Base-by-base conservation (phyloP, 306 rosid genomes). In the Dicorynia guianensis region DNA sequence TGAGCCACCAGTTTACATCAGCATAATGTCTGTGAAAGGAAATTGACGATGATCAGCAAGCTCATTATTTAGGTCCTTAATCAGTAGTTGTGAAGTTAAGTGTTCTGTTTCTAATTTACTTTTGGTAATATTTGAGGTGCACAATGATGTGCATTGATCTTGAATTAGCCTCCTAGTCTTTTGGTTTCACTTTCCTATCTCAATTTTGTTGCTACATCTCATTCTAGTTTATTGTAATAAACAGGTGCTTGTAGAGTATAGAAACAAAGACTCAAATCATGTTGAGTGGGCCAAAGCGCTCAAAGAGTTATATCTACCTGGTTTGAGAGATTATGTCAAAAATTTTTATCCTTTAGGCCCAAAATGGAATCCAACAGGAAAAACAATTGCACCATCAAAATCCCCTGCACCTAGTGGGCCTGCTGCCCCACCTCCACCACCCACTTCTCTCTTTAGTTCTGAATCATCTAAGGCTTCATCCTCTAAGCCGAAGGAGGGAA, bases 251-350 rank as follows among this genome's bases (percentile, higher is more conserved):
- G 97, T 96, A 13, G 93, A 87, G 83, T 90, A 90, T 79, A 85
- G 84, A 88, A 90, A 78, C 86, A 92, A 96, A 85, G 98, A 96
- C 82, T 88, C 93, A 66, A 86, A 89, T 86, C 99, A 96, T 78
- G 90, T 90, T 55, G 98, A 96, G 87, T 96, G 98, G 98, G 97
- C 86, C 74, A 96, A 90, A 90, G 96, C 99, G 76, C 78, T 96
- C 48, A 96, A 96, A 85, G 99, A 96, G 76, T 85, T 96, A 66
- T 96, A 96, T 83, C 58, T 96, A 3, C 96, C 97, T 77, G 99
- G 99, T 73, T 79, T 96, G 87, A 89, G 93, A 74, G 99, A 96
- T 60, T 96, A 89, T 72, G 93, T 96, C 67, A 96, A 96, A 86
- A 81, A 86, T 65, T 81, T 82, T 83, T 76, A 86, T 85, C 97